Evolutionary conservation across 2,329 filamentous ascomycete species (phyloP), one percentile per base, ranked within the genome.

Genomic region (Coniochaeta ligniaria): DNA sequence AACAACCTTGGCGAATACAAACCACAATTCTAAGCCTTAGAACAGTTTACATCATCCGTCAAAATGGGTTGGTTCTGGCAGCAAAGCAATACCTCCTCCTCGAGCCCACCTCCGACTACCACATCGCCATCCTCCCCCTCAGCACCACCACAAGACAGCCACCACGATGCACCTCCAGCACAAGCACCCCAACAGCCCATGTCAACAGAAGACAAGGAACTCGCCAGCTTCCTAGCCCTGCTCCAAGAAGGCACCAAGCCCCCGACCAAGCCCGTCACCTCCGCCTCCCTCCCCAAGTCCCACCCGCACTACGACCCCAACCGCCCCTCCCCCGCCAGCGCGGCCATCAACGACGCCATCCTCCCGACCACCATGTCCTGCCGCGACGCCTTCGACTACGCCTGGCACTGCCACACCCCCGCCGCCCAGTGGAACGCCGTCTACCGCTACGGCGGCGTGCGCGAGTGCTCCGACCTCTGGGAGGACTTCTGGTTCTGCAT

Each of bases 401-500:
- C 94, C 62, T 97, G 94, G 83, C 91, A 94, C 80, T 99, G 95
- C 82, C 91, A 95, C 72, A 92, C 89, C 0, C 80, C 96, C 9
- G 93, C 92, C 59, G 92, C 94, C 0, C 93, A 98, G 73, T 96
- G 93, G 80, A 92, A 90, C 69, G 87, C 92, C 69, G 83, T 98
- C 41, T 99, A 98, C 80, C 89, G 95, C 43, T 88, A 92, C 71
- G 95, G 95, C 63, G 78, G 80, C 47, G 78, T 96, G 69, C 85
- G 88, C 52, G 82, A 84, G 3, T 99, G 95, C 80, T 85, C 81
- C 63, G 89, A 96, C 66, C 87, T 92, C 64, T 97, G 94, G 92
- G 84, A 88, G 63, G 91, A 96, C 74, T 98, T 96, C 75, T 96
- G 93, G 90, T 94, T 97, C 77, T 99, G 95, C 80, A 97, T 98